Conservation (phyloP, 805 yeast genomes). For the Metschnikowia similis region DNA sequence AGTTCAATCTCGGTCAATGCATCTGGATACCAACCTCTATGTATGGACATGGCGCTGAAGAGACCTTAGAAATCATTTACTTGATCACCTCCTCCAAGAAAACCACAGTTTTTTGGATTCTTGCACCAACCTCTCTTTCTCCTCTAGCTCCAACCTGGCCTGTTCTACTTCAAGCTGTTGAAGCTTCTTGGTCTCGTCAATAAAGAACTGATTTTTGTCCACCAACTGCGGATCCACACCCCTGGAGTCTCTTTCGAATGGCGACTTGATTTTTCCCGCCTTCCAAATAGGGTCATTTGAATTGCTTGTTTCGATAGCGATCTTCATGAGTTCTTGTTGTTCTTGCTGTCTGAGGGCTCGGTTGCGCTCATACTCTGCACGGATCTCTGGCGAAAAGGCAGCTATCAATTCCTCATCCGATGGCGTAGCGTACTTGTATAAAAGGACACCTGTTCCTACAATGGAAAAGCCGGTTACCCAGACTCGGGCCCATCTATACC, state of each 20-base stretch:
- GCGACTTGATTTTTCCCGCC: slow-evolving; percentile 65
- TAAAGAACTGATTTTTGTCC: slow-evolving; percentile 46
- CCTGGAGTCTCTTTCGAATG: slow-evolving; percentile 54
- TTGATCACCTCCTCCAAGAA: slow-evolving; percentile 12
- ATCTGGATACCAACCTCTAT: background rate
- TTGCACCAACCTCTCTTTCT: slow-evolving; percentile 16
- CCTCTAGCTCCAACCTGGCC: slow-evolving; percentile 15
- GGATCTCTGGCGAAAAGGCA: slow-evolving; percentile 74
- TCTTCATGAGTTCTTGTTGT: slow-evolving; percentile 64
- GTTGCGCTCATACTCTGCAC: slow-evolving; percentile 68
- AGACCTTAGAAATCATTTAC: background rate
- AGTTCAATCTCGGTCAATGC: background rate
- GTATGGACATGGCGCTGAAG: background rate
- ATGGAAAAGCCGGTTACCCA: slow-evolving; percentile 61
- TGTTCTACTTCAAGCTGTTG: slow-evolving; percentile 30
- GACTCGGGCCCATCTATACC: slow-evolving; percentile 58
- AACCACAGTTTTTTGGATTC: slow-evolving; percentile 23
- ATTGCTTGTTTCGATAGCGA: slow-evolving; percentile 57
- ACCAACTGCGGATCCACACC: slow-evolving; percentile 32
- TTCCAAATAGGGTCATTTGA: slow-evolving; percentile 81
- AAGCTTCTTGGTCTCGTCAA: slow-evolving; percentile 40
- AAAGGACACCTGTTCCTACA: slow-evolving; percentile 65
- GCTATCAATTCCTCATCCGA: slow-evolving; percentile 76
- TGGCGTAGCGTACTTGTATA: slow-evolving; percentile 75
- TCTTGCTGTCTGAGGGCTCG: slow-evolving; percentile 59